A percentile compares a stretch with the other conserved stretches of the same genome.
phyloP scores from a whole-genome alignment of 2,329 filamentous ascomycete genomes.

The Mariannaea elegans region DNA sequence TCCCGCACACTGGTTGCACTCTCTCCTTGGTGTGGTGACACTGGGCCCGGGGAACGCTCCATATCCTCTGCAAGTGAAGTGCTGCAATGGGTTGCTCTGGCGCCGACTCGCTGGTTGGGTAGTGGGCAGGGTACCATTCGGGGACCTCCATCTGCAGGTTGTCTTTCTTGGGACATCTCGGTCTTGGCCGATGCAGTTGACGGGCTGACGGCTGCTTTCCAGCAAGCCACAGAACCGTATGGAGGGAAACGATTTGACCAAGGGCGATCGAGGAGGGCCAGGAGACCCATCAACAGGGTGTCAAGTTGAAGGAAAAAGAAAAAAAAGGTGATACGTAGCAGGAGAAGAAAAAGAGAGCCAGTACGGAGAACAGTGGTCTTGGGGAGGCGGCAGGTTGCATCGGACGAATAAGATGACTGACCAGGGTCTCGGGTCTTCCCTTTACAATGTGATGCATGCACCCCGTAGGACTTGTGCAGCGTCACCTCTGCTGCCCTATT shows the following conservation, averaged over 20 bases:
- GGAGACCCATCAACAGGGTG: constrained; percentile 20
- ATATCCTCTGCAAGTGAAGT: constrained; percentile 12
- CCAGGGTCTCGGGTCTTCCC: constrained; percentile 18
- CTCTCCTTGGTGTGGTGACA: constrained; percentile 9
- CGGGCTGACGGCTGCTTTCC: constrained; percentile 28
- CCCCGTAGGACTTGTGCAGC: not conserved
- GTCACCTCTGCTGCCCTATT: not conserved
- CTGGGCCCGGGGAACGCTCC: constrained; percentile 3
- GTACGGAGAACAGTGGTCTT: not conserved
- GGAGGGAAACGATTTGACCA: constrained; percentile 28
- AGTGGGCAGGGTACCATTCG: constrained; percentile 31
- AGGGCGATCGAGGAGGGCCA: constrained; percentile 22
- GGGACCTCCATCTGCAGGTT: constrained; percentile 32
- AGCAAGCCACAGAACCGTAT: constrained; percentile 38
- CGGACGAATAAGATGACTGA: not conserved
- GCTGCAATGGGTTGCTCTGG: constrained; percentile 4
- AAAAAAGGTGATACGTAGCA: constrained; percentile 19
- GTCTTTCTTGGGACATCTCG: constrained; percentile 34
- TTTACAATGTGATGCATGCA: not conserved
- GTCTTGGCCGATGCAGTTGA: constrained; percentile 37
- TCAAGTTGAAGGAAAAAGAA: constrained; percentile 10
- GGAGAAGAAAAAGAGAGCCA: not conserved
- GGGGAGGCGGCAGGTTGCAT: not conserved
- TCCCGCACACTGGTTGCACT: constrained; percentile 27
- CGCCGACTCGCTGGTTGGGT: constrained; percentile 18